Base-by-base conservation (phyloP, 208 protist species). In the Tritrichomonas foetus region DNA sequence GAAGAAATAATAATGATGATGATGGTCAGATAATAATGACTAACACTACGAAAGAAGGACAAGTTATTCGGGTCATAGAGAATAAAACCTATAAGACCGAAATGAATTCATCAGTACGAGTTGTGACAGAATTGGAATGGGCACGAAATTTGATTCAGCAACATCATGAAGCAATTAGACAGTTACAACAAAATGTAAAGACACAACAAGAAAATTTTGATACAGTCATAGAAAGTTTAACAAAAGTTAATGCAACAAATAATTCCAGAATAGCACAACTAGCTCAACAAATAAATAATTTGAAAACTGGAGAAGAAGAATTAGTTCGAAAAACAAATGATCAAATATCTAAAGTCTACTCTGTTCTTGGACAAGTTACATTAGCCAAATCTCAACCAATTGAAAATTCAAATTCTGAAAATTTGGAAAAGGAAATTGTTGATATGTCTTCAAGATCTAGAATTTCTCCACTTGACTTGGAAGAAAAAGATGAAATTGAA, bases 51-150 rank as follows among this genome's bases (percentile, higher is more conserved):
- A 49, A 41, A 3, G 33, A 30, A 30, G 14, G 27, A 50, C 47
- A 82, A 82, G 74, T 82, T 61, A 61, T 61, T 16, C 20, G 50
- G 22, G 41, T 82, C 8, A 47, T 82, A 30, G 74, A 82, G 27
- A 82, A 30, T n/a, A 30, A 82, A 14, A 82, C 74, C 20, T 82
- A 82, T 50, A 82, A 82, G 25, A 82, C 74, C 20, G 74, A 82
- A 41, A 44, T 82, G 33, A 82, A 82, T 30, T 82, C 74, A 49
- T 82, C 74, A n/a, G 20, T 47, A 27, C 30, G 74, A 50, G 74
- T 82, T 49, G 74, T 82, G 14, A 50, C 33, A 16, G 74, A 82
- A 16, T 47, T 82, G 14, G 74, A 82, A 82, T 82, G 74, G 74
- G 39, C 50, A 0, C 0, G 16, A 20, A 50, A 30, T 47, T 30